Evolutionary conservation across 2,329 filamentous ascomycete genomes (phyloP).

Genomic region (Setomelanomma holmii): DNA sequence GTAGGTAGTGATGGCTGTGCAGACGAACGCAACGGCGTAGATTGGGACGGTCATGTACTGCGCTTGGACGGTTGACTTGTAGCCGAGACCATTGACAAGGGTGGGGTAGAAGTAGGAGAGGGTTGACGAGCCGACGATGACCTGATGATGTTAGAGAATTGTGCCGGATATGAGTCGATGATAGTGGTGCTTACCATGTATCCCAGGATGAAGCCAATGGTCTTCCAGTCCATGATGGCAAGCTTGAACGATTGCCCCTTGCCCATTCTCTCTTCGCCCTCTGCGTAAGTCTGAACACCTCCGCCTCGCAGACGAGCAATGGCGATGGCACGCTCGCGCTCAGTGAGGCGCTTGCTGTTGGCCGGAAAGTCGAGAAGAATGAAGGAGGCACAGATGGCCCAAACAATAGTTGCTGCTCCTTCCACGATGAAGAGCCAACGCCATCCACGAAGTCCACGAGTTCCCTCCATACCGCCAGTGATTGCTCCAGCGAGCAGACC

Average conservation of each 20-base stretch:
- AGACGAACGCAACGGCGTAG: slow-evolving; percentile 61
- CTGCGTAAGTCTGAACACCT: slow-evolving; percentile 45
- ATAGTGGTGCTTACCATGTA: slow-evolving; percentile 52
- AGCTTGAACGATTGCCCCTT: slow-evolving; percentile 49
- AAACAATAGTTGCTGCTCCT: slow-evolving; percentile 54
- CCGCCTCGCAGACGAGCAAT: slow-evolving; percentile 55
- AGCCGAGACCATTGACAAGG: slow-evolving; percentile 60
- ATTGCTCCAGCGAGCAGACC: slow-evolving; percentile 60
- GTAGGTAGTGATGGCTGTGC: slow-evolving; percentile 55
- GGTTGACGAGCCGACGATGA: slow-evolving; percentile 58
- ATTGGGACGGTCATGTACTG: slow-evolving; percentile 64
- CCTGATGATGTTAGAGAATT: slow-evolving; percentile 27
- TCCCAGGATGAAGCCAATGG: slow-evolving; percentile 57
- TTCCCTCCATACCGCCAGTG: slow-evolving; percentile 55
- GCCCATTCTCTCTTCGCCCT: slow-evolving; percentile 40
- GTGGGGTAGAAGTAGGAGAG: slow-evolving; percentile 64
- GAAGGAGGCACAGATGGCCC: slow-evolving; percentile 53
- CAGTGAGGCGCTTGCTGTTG: slow-evolving; percentile 53
- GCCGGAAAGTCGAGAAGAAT: slow-evolving; percentile 60
- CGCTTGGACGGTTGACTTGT: slow-evolving; percentile 51
- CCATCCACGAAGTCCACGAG: slow-evolving; percentile 58
- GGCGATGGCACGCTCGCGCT: slow-evolving; percentile 53
- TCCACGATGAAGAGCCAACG: slow-evolving; percentile 60
- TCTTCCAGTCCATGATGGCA: slow-evolving; percentile 55
- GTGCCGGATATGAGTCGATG: slow-evolving; percentile 21